Conservation (phyloP, 169 alveolate species). For the Nephromyces sp. region DNA sequence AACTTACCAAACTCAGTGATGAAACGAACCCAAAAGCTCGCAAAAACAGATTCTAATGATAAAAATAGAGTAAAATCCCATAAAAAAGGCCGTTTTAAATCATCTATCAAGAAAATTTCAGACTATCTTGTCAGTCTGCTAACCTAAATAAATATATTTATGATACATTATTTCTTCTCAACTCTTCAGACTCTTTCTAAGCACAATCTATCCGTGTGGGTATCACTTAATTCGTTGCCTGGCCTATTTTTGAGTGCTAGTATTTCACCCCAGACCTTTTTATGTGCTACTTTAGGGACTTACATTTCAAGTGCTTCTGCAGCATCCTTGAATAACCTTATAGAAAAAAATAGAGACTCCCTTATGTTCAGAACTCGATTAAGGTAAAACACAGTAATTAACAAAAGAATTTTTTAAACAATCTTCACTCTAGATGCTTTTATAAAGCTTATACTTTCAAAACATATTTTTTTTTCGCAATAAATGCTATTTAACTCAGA, state of each 20-base stretch:
- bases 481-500: neutral
- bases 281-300: conserved; percentile 6
- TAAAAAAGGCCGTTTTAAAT: too few species aligned
- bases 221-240: neutral
- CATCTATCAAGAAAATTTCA: too few species aligned
- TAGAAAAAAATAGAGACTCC: conserved; percentile 19
- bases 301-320: conserved; percentile 23
- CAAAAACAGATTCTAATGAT: too few species aligned
- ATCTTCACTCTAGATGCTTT: too few species aligned
- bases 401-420: neutral
- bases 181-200: neutral
- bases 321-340: conserved; percentile 15
- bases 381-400: conserved; percentile 4
- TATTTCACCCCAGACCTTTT: neutral
- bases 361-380: conserved; percentile 20
- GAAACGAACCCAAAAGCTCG: too few species aligned
- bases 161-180: neutral
- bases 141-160: too few species aligned
- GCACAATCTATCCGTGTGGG: neutral
- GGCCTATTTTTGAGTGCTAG: neutral
- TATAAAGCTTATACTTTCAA: neutral
- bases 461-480: neutral
- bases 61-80: too few species aligned
- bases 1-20: too few species aligned
- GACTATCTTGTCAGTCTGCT: too few species aligned